Conservation (phyloP, 352 stramenopile genomes). For the Pythium insidiosum region DNA sequence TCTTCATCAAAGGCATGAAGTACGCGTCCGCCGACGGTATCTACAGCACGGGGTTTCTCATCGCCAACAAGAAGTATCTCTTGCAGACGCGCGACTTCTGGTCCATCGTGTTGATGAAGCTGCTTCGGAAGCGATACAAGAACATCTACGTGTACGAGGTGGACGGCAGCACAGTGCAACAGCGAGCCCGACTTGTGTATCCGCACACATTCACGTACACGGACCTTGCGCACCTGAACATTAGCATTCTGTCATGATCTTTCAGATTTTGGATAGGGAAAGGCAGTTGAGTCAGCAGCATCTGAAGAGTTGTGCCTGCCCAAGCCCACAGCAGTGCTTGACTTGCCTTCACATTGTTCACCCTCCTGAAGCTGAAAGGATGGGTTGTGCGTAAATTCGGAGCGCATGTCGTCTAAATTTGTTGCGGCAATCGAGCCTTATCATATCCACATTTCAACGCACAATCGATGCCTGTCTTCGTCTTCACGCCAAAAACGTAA, state of each 20-base stretch:
- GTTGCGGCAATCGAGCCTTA: too few relatives aligned
- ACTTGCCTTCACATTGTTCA: too few relatives aligned
- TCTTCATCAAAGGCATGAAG: slow-evolving; percentile 28
- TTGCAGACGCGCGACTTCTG: slow-evolving; percentile 21
- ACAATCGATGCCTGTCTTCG: too few relatives aligned
- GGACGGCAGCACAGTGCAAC: slow-evolving; percentile 12
- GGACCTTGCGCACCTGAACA: slow-evolving; percentile 16
- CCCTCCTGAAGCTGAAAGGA: too few relatives aligned
- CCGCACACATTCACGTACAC: slow-evolving; percentile 16
- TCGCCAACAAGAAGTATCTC: slow-evolving; percentile 30
- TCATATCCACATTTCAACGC: too few relatives aligned
- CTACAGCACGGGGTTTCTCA: slow-evolving; percentile 24
- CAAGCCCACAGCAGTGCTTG: too few relatives aligned
- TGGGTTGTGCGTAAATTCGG: too few relatives aligned
- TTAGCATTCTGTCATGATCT: slow-evolving; percentile 14
- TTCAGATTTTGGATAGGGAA: too few relatives aligned
- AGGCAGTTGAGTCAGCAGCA: too few relatives aligned
- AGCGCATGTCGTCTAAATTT: too few relatives aligned
- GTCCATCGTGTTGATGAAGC: slow-evolving; percentile 26
- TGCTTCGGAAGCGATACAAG: slow-evolving; percentile 10
- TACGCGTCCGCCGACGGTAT: slow-evolving; percentile 19
- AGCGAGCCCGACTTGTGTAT: slow-evolving; percentile 20
- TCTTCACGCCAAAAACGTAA: too few relatives aligned
- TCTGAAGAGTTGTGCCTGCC: too few relatives aligned
- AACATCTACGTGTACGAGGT: slow-evolving; percentile 24